Base-by-base conservation (phyloP, 805 yeast genomes). In the Yamadazyma takamatsuzukensis region DNA sequence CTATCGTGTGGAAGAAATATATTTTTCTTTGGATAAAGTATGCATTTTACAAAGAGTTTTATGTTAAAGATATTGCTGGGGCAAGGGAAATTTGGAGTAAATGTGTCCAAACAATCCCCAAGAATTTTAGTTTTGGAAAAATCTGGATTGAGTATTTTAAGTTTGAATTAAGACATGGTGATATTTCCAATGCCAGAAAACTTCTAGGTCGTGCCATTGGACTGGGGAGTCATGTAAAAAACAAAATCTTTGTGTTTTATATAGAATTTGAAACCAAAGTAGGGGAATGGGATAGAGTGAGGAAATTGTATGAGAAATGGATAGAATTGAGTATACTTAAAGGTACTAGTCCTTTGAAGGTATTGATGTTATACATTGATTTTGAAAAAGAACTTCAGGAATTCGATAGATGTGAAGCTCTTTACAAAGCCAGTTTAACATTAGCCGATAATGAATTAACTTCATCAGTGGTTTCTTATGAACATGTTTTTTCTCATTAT, bases 271-370 rank as follows among this genome's bases (percentile, higher is more conserved):
- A 90, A 51, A 63, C 62, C 23, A 61, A 67, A 33, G 53, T 89
- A 28, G 83, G 83, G 22, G 93, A 88, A 47, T 83, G 83, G 66
- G 94, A 83, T 39, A 59, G 96, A 21, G 88, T 82, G 6, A 61
- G 97, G 19, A 77, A 63, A 51, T 49, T 93, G 3, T 87, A 77
- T 51, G 84, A 80, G 42, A 79, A 76, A 48, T 74, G 72, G 60
- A 41, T 84, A n/a, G 80, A 76, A 42, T 18, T 49, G 9, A 41
- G 54, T 18, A 23, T 44, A 6, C 30, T 39, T 2, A 30, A 36
- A n/a, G 26, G 25, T 11, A 15, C 37, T 4, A 25, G 56, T 3
- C 64, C 74, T 0, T 79, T 97, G 81, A 47, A 72, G 3, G 40
- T 42, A 7, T 23, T 42, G 5, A 27, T 42, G 6, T 68, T 70